phyloP scores from a whole-genome alignment of 345 rosid genomes.

The Dimocarpus longan region DNA sequence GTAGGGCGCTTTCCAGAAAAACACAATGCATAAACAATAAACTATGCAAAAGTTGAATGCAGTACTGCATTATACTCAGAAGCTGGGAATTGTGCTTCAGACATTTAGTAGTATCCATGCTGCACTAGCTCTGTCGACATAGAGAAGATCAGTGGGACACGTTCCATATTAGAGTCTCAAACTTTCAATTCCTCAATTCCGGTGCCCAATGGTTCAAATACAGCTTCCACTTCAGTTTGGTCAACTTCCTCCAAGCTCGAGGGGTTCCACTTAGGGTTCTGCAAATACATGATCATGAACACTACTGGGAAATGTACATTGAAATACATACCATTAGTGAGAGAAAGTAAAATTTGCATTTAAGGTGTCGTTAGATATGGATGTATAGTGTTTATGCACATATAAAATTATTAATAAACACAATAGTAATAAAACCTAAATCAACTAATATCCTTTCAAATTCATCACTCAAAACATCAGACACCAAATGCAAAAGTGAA shows the following conservation, averaged over 20 bases:
- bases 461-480: background rate
- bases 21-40: background rate
- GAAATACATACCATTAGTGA: background rate
- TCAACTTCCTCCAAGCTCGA: conserved; percentile 66
- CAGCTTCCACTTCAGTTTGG: conserved; percentile 60
- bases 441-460: background rate
- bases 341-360: background rate
- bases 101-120: background rate
- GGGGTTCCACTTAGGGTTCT: conserved; percentile 91
- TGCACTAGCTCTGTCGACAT: background rate
- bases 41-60: background rate
- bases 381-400: background rate
- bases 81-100: background rate
- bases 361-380: background rate
- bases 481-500: background rate
- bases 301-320: background rate
- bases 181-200: conserved; percentile 59
- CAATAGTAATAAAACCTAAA: background rate
- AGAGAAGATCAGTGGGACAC: background rate
- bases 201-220: conserved; percentile 60
- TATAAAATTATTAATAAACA: background rate
- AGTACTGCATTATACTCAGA: background rate
- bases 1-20: background rate
- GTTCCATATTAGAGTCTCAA: conserved; percentile 24
- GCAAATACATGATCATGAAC: conserved; percentile 30